These are phyloP conservation scores for Lyophyllum decastes DNA, from an alignment of 768 basidiomycete genomes.

Conservation along the genomic window DNA sequence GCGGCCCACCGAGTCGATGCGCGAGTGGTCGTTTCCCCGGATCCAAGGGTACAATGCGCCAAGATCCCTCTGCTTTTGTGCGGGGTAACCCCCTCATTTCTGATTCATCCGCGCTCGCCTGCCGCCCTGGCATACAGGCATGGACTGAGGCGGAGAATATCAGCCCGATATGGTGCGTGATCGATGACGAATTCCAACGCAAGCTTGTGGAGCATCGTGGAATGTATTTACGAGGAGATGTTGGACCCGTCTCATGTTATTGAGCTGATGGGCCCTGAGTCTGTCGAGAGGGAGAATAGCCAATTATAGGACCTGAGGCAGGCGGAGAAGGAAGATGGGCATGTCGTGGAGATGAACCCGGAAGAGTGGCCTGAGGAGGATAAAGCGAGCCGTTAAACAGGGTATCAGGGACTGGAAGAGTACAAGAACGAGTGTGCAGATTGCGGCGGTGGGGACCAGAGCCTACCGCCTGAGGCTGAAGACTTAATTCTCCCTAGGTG, in stretches of 20 bases:
- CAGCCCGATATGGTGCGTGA: constrained; percentile 61
- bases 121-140: constrained; percentile 42
- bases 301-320: constrained; percentile 62
- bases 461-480: neutral
- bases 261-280: constrained; percentile 35
- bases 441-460: constrained; percentile 40
- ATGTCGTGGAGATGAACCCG: constrained; percentile 42
- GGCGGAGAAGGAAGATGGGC: constrained; percentile 56
- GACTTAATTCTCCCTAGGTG: constrained; percentile 26
- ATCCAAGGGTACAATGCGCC: constrained; percentile 62
- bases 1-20: constrained; percentile 36
- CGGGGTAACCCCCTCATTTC: constrained; percentile 68
- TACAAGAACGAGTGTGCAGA: constrained; percentile 55
- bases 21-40: constrained; percentile 42
- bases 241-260: constrained; percentile 50
- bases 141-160: constrained; percentile 45
- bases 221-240: constrained; percentile 65
- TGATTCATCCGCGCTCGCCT: constrained; percentile 31
- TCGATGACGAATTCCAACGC: constrained; percentile 52
- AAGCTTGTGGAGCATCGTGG: constrained; percentile 63
- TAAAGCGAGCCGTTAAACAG: constrained; percentile 46
- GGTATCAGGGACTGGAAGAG: constrained; percentile 60
- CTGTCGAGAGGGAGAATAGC: constrained; percentile 34
- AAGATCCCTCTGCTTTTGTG: constrained; percentile 52
- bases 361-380: constrained; percentile 45